Evolutionary conservation across 164 flowering plant genomes (phyloP).

Genomic region (Pachysandra terminalis): DNA sequence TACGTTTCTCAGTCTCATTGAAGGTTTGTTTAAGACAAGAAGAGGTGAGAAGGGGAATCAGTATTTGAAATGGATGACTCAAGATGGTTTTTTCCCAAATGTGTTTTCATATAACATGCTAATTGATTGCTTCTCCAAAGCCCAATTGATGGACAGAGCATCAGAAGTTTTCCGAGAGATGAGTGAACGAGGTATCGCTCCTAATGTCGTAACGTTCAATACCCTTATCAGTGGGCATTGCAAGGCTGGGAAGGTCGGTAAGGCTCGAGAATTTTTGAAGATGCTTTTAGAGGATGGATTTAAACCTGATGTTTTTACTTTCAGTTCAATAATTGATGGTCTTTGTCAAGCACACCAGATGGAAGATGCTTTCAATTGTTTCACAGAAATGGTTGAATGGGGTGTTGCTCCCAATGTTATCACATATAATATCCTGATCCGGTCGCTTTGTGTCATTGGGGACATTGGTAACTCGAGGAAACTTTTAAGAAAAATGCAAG

Average conservation of each 20-base stretch:
- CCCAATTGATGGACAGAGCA: constrained; percentile 57
- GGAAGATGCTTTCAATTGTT: constrained; percentile 73
- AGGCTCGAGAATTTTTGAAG: constrained; percentile 49
- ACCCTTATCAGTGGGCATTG: constrained; percentile 70
- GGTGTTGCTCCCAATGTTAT: constrained; percentile 65
- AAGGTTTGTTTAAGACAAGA: constrained; percentile 44
- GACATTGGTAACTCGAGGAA: constrained; percentile 48
- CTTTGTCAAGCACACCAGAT: constrained; percentile 60
- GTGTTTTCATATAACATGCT: constrained; percentile 69
- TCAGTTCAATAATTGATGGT: constrained; percentile 71
- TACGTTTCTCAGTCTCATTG: constrained; percentile 47
- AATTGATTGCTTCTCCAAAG: constrained; percentile 70
- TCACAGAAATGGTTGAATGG: constrained; percentile 82
- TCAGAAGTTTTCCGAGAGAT: constrained; percentile 41
- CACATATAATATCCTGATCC: constrained; percentile 69
- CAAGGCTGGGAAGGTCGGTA: constrained; percentile 40
- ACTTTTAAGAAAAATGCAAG: constrained; percentile 55
- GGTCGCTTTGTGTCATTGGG: constrained; percentile 54
- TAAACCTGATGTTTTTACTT: constrained; percentile 77
- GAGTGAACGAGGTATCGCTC: constrained; percentile 50
- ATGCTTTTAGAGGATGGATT: constrained; percentile 63
- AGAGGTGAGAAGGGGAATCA: constrained; percentile 35
- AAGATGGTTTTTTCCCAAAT: constrained; percentile 50
- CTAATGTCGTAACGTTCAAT: constrained; percentile 81
- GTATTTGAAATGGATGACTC: constrained; percentile 45